phyloP scores from a whole-genome alignment of 1,139 yeast genomes.

The Nadsonia starkeyi-henricii region DNA sequence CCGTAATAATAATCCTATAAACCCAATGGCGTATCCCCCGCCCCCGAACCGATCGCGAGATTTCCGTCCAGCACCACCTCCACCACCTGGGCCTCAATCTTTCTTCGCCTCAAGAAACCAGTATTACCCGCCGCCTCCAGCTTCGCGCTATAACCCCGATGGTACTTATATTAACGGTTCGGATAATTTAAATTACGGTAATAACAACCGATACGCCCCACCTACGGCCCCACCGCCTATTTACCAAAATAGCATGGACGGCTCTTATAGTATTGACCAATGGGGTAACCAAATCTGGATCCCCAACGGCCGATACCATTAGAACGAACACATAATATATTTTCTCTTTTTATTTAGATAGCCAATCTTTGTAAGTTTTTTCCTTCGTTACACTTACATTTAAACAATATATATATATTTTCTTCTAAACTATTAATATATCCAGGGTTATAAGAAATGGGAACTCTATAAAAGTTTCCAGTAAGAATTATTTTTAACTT shows the following conservation, averaged over 20 bases:
- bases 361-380: too few relatives aligned
- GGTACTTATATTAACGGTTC: not conserved
- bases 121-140: too few relatives aligned
- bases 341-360: too few relatives aligned
- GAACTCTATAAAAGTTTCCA: too few relatives aligned
- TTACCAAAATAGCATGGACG: not conserved
- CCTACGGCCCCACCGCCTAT: too few relatives aligned
- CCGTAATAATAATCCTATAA: not conserved
- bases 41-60: not conserved
- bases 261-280: not conserved
- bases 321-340: too few relatives aligned
- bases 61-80: not conserved
- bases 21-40: not conserved
- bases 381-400: too few relatives aligned
- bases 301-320: not conserved
- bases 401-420: too few relatives aligned
- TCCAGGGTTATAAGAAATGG: too few relatives aligned
- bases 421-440: too few relatives aligned
- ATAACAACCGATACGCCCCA: too few relatives aligned
- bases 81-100: not conserved
- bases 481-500: too few relatives aligned
- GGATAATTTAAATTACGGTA: not conserved
- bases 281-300: not conserved
- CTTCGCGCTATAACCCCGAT: not conserved
- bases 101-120: not conserved